A percentile compares a stretch with the other conserved stretches of the same genome.
phyloP scores from a whole-genome alignment of 2,329 filamentous ascomycete genomes.

The Capronia americana region DNA sequence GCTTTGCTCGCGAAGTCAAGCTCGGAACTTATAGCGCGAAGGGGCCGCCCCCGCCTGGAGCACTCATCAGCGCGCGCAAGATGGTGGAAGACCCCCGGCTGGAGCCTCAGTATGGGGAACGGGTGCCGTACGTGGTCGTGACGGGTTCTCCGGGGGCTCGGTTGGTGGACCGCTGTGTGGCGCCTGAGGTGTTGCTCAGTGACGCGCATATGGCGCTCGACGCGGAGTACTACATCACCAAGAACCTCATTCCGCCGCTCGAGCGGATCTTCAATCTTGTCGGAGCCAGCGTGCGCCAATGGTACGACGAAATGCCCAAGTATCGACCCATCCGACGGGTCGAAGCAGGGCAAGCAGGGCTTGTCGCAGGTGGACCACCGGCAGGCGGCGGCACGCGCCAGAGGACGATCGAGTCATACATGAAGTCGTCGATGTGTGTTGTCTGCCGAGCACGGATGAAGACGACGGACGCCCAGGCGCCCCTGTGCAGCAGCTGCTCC shows the following conservation, averaged over 20 bases:
- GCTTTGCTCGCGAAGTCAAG: conserved; percentile 90
- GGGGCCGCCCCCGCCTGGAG: conserved; percentile 81
- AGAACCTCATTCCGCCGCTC: conserved; percentile 92
- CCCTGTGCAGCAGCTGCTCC: conserved; percentile 49
- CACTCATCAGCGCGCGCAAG: conserved; percentile 80
- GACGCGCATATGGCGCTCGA: conserved; percentile 83
- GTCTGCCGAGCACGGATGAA: conserved; percentile 71
- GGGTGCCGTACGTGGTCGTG: conserved; percentile 92
- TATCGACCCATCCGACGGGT: conserved; percentile 75
- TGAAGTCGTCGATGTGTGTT: conserved; percentile 79
- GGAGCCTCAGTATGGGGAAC: conserved; percentile 93
- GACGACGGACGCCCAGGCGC: conserved; percentile 52
- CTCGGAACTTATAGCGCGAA: conserved; percentile 86
- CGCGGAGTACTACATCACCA: conserved; percentile 94
- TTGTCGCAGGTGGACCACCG: conserved; percentile 41
- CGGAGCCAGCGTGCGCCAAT: conserved; percentile 84
- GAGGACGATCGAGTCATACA: conserved; percentile 91
- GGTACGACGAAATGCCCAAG: conserved; percentile 98
- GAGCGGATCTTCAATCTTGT: conserved; percentile 97
- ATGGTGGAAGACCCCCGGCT: conserved; percentile 86
- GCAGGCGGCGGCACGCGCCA: conserved; percentile 53
- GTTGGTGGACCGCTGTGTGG: conserved; percentile 86
- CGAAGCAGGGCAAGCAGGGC: conserved; percentile 51
- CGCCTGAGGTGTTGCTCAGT: conserved; percentile 79
- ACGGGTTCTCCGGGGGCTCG: conserved; percentile 84